These are phyloP conservation scores for Suillus fuscotomentosus DNA, from an alignment of 768 basidiomycete genomes.

Conservation along the genomic window DNA sequence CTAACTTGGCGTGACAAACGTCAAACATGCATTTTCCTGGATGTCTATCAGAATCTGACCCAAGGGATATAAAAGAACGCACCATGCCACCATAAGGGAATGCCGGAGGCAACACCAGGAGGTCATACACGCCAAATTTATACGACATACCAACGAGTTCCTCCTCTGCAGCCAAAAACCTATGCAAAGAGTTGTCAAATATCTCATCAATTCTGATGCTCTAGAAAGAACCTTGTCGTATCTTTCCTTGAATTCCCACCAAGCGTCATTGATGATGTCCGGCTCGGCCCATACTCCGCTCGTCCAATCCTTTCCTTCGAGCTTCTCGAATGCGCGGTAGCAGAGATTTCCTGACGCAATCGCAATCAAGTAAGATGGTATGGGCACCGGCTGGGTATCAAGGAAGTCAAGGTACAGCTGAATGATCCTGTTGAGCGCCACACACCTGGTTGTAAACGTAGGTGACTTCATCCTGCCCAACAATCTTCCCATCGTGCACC, in stretches of 20 bases:
- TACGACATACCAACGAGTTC: conserved; percentile 78
- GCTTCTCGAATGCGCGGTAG: conserved; percentile 62
- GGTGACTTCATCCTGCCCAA: conserved; percentile 71
- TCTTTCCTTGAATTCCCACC: conserved; percentile 88
- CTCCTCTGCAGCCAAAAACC: conserved; percentile 71
- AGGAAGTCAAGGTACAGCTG: not conserved
- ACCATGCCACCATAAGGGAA: conserved; percentile 96
- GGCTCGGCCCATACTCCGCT: conserved; percentile 94
- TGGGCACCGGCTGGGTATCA: conserved; percentile 63
- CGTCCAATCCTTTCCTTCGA: conserved; percentile 69
- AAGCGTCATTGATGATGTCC: conserved; percentile 68
- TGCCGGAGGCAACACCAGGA: conserved; percentile 84
- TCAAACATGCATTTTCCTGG: conserved; percentile 87
- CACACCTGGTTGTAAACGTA: conserved; percentile 79
- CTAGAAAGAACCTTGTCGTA: conserved; percentile 57
- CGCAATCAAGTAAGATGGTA: conserved; percentile 91
- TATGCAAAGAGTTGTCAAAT: conserved; percentile 22
- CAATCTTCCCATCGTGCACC: conserved; percentile 67
- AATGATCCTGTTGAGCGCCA: not conserved
- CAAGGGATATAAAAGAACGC: not conserved
- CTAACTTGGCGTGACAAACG: conserved; percentile 86
- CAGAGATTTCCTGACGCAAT: conserved; percentile 83
- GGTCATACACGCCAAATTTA: conserved; percentile 83
- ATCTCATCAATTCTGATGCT: not conserved
- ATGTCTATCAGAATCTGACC: not conserved